Conservation (phyloP, 345 rosid genomes). For the Eucalyptus dawsonii region DNA sequence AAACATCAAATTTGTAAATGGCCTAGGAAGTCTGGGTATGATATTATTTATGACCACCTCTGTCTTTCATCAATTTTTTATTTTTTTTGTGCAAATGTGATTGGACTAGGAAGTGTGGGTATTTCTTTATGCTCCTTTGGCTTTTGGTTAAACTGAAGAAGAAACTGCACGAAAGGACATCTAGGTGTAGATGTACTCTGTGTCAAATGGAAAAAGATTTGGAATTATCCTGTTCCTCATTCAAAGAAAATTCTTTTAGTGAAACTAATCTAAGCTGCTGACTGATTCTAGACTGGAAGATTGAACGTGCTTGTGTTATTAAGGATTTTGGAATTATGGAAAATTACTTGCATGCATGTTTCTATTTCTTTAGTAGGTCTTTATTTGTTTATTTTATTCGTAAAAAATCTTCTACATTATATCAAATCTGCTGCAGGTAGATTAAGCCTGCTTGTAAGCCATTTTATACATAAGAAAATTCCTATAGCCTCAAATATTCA, state of each 20-base stretch:
- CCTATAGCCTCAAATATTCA: background rate
- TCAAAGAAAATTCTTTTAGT: background rate
- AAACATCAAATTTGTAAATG: background rate
- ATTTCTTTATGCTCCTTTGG: background rate
- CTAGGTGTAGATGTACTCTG: background rate
- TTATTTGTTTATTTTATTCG: background rate
- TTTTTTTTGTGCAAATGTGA: background rate
- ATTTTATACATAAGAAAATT: background rate
- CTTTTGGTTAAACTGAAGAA: background rate
- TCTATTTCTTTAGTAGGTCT: background rate
- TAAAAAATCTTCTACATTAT: background rate
- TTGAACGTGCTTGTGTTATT: background rate
- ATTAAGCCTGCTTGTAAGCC: background rate
- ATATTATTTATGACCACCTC: background rate
- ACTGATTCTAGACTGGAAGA: background rate
- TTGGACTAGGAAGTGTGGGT: background rate
- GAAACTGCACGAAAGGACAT: background rate
- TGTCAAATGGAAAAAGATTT: background rate
- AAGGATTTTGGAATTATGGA: background rate
- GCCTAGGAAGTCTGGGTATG: background rate
- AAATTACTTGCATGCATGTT: background rate
- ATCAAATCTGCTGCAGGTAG: background rate
- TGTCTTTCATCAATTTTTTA: background rate
- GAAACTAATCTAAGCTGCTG: background rate
- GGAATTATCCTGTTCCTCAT: background rate